Evolutionary conservation across 345 rosid genomes (phyloP).

Genomic region (Eutrema heterophyllum): DNA sequence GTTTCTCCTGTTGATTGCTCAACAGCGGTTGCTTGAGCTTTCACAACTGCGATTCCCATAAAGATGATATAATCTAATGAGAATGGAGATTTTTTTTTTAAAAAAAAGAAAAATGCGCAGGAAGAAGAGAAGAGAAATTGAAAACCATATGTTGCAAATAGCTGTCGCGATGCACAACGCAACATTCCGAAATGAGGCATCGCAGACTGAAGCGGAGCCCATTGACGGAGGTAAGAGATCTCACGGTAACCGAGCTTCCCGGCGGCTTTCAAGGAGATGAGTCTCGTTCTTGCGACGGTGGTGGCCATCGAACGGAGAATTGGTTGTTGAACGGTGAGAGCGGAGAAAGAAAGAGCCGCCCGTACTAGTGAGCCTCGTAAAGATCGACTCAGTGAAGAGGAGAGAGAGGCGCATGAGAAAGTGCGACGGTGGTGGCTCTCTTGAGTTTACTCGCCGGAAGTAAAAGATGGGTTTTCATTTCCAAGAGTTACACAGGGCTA

Average conservation of each 20-base stretch:
- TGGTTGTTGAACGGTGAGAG: constrained; percentile 1
- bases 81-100: background rate
- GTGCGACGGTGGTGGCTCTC: too few relatives aligned
- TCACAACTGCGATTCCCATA: constrained; percentile 33
- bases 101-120: too few relatives aligned
- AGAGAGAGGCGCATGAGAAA: background rate
- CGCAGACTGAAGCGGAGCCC: constrained; percentile 42
- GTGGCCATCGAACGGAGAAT: constrained; percentile 42
- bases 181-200: constrained; percentile 36
- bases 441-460: too few relatives aligned
- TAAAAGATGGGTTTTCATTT: too few relatives aligned
- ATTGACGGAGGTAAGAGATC: constrained; percentile 39
- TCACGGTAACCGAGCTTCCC: constrained; percentile 37
- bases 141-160: constrained; percentile 49
- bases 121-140: background rate
- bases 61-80: background rate
- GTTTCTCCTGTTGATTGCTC: constrained; percentile 45
- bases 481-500: too few relatives aligned
- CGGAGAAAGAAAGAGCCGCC: background rate
- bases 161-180: constrained; percentile 38
- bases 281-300: constrained; percentile 51
- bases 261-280: constrained; percentile 46
- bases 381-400: constrained; percentile 8
- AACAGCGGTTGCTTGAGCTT: constrained; percentile 65
- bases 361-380: constrained; percentile 17